These are phyloP conservation scores for Pseudogymnoascus sp. DNA, from an alignment of 2,329 filamentous ascomycete species.

Conservation along the genomic window DNA sequence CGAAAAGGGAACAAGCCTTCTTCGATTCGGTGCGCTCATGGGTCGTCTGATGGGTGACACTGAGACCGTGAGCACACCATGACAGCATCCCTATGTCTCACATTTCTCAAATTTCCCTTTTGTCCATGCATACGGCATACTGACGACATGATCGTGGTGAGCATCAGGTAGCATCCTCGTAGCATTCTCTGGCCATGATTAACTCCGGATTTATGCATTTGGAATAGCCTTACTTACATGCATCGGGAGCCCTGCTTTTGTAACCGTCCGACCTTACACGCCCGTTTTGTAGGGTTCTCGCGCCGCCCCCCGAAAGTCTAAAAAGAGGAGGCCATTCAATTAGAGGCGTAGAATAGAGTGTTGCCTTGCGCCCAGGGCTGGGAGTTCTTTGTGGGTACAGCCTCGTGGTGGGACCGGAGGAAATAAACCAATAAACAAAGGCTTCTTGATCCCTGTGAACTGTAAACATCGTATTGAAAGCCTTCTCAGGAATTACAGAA, in stretches of 20 bases:
- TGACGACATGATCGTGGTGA: background rate
- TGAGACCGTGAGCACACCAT: conserved; percentile 4
- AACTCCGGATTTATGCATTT: conserved; percentile 4
- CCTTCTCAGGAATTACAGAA: background rate
- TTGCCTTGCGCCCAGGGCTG: conserved; percentile 3
- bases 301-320: conserved; percentile 8
- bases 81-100: conserved; percentile 5
- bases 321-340: background rate
- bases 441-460: background rate
- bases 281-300: conserved; percentile 9
- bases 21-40: background rate
- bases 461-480: background rate
- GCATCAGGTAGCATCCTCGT: background rate
- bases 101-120: background rate
- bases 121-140: background rate
- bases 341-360: background rate
- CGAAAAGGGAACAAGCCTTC: conserved; percentile 1
- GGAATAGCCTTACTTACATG: background rate
- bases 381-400: background rate
- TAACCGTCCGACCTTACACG: background rate
- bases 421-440: background rate
- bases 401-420: background rate
- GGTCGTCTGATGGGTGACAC: background rate
- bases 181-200: background rate
- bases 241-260: conserved; percentile 4